Percentiles rank a stretch among this genome's conserved stretches.
These are phyloP conservation scores for Durotheca rogersii DNA, from an alignment of 495 filamentous ascomycete species.

Conservation along the genomic window DNA sequence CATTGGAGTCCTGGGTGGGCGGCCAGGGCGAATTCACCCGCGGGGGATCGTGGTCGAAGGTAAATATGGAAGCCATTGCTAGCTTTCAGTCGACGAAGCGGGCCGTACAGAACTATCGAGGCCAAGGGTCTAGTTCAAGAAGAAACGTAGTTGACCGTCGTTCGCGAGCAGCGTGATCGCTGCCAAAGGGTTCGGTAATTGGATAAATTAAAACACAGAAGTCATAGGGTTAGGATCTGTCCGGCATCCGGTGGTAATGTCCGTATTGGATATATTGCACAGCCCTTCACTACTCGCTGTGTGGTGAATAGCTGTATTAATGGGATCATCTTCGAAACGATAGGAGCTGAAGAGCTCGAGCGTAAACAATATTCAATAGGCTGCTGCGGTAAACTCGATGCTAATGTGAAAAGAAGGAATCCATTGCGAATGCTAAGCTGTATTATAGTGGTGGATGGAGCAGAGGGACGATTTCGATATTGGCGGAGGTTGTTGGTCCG, in stretches of 20 bases:
- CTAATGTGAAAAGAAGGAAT: conserved; percentile 11
- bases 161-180: background rate
- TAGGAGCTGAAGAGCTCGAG: conserved; percentile 25
- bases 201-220: too few species aligned
- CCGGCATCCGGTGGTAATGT: conserved; percentile 9
- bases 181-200: background rate
- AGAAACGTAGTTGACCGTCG: background rate
- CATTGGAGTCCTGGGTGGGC: conserved; percentile 45
- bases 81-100: background rate
- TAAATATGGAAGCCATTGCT: conserved; percentile 94
- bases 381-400: conserved; percentile 6
- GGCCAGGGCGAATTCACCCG: conserved; percentile 90
- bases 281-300: conserved; percentile 32
- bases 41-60: conserved; percentile 84
- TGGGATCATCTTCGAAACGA: conserved; percentile 59
- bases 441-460: background rate
- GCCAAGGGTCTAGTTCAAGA: background rate
- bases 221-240: conserved; percentile 22
- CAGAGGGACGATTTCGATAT: conserved; percentile 9
- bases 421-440: conserved; percentile 21
- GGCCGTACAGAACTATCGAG: background rate
- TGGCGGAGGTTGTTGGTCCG: conserved; percentile 14
- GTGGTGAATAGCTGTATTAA: conserved; percentile 47
- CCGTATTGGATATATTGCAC: conserved; percentile 30
- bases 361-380: too few species aligned